Evolutionary conservation across 768 basidiomycete genomes (phyloP).

Genomic region (Paxillus ammoniavirescens): DNA sequence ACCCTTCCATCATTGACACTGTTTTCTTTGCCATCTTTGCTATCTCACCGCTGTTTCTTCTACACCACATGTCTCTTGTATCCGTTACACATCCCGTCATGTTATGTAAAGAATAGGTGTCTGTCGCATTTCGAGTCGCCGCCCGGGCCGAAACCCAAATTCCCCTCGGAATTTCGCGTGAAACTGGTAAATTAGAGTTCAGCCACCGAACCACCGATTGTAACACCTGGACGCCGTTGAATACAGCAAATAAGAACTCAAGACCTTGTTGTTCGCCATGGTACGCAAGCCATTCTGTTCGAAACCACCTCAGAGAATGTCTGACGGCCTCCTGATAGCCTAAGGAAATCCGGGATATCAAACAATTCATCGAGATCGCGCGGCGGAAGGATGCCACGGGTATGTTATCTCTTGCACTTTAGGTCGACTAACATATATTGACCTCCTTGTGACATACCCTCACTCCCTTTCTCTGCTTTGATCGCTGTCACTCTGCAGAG

Average conservation of each 20-base stretch:
- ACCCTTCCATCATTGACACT: neutral
- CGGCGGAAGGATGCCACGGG: slow-evolving; percentile 96
- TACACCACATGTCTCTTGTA: slow-evolving; percentile 16
- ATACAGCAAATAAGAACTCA: slow-evolving; percentile 6
- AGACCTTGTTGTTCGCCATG: slow-evolving; percentile 22
- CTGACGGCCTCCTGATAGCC: slow-evolving; percentile 52
- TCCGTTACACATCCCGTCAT: neutral
- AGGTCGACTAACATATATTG: neutral
- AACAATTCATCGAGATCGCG: slow-evolving; percentile 96
- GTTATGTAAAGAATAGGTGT: no score
- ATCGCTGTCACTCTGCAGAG: slow-evolving; percentile 50
- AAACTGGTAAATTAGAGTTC: slow-evolving; percentile 33
- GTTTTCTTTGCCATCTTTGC: neutral
- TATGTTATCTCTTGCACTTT: slow-evolving; percentile 45
- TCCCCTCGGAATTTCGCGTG: slow-evolving; percentile 22
- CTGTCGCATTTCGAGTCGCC: no score
- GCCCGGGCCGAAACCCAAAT: no score
- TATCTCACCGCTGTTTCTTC: neutral
- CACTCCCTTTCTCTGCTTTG: neutral
- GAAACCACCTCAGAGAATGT: neutral
- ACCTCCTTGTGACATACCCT: neutral
- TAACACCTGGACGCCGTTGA: neutral
- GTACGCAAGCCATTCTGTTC: slow-evolving; percentile 12
- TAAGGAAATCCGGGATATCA: slow-evolving; percentile 98
- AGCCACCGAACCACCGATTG: slow-evolving; percentile 21